Base-by-base conservation (phyloP, 257 asterid genomes). In the Salvia miltiorrhiza region DNA sequence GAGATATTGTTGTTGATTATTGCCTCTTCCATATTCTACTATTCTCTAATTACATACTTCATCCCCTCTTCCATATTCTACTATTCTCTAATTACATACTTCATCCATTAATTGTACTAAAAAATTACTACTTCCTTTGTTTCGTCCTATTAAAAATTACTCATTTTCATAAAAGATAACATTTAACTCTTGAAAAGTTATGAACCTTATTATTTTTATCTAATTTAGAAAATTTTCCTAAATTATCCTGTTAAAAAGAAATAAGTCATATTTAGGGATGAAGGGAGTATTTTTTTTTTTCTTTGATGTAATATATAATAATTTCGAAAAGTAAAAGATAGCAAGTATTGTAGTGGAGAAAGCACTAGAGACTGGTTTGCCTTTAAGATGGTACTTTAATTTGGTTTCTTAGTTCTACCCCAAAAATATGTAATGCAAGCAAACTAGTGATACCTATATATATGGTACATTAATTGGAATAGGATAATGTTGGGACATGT, bases 401-500 rank as follows among this genome's bases (percentile, higher is more conserved):
- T 60, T 43, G 72, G 63, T 37, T 44, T 50, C 71, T 63, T 62
- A 57, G 44, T 30, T 69, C 8, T 28, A 47, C 44, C 76, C 43
- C 45, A 11, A 65, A 73, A 73, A 66, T 61, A 32, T 64, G 43
- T 69, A 63, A 67, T 52, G 35, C 26, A 48, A 73, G 53, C 16
- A 41, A 63, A 26, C 30, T 47, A 28, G 14, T 65, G 16, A 48
- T 28, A 12, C 43, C 71, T 40, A n/a, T 7, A 30, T 30, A 30
- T 35, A 23, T 50, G 37, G 73, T 70, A 69, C 60, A 47, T 26
- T 59, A 1, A 26, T 30, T 65, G 4, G n/a, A 52, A 61, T 55
- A 62, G 69, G 74, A 80, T 68, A 76, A 69, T 76, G 79, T 80
- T 76, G 84, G 79, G 72, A 80, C 75, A 67, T 64, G 56, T 60